A percentile compares a stretch with the other conserved stretches of the same genome.
Conservation (phyloP, 1,139 yeast species). For the Debaryomyces fabryi region DNA sequence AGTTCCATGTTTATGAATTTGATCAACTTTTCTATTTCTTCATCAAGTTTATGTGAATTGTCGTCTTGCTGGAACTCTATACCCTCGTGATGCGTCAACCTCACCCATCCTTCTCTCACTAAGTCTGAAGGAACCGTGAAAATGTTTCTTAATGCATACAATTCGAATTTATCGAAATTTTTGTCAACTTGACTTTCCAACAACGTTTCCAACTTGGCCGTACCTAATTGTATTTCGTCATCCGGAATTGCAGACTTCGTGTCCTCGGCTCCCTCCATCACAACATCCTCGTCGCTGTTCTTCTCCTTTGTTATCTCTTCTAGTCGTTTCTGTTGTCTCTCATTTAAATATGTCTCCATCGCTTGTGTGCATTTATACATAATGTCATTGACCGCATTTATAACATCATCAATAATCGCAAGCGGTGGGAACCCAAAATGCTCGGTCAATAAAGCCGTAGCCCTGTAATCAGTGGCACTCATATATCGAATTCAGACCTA, state of each 20-base stretch:
- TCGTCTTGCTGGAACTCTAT: slow-evolving; percentile 33
- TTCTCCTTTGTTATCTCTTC: slow-evolving; percentile 13
- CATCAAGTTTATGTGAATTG: slow-evolving; percentile 33
- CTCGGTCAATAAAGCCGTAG: slow-evolving; percentile 72
- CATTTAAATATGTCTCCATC: slow-evolving; percentile 65
- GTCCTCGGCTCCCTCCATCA: slow-evolving; percentile 13
- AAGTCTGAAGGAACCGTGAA: slow-evolving; percentile 72
- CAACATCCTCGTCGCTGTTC: slow-evolving; percentile 23
- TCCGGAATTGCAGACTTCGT: slow-evolving; percentile 14
- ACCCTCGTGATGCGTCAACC: slow-evolving; percentile 69
- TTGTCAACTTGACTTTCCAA: slow-evolving; percentile 79
- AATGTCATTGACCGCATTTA: slow-evolving; percentile 84
- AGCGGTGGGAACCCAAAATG: slow-evolving; percentile 87
- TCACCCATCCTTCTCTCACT: slow-evolving; percentile 65
- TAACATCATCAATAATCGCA: slow-evolving; percentile 84
- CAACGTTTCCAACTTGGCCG: slow-evolving; percentile 78
- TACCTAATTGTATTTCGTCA: slow-evolving; percentile 70
- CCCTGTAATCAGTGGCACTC: slow-evolving; percentile 38
- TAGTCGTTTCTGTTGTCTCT: slow-evolving; percentile 25
- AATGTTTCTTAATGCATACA: slow-evolving; percentile 78
- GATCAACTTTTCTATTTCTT: slow-evolving; percentile 38
- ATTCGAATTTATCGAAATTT: slow-evolving; percentile 85
- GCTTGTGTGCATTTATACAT: slow-evolving; percentile 84
- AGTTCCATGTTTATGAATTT: slow-evolving; percentile 49
- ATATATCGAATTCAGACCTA: neutral